Evolutionary conservation across 139 green algal genomes (phyloP).

Genomic region (Pleodorina starrii): DNA sequence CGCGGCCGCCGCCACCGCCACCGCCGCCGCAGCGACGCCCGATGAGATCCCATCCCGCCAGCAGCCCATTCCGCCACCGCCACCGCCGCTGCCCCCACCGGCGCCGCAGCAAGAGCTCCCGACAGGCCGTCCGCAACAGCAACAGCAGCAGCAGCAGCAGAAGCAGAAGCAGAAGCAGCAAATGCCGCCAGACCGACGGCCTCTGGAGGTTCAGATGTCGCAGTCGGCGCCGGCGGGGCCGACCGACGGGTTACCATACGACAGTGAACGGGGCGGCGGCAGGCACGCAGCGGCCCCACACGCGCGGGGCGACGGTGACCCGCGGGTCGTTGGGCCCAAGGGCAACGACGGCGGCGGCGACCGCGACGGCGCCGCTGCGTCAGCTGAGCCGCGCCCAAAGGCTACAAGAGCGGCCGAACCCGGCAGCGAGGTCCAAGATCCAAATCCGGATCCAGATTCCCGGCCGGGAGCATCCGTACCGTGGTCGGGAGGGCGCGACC

Average conservation of each 20-base stretch:
- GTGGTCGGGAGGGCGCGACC: not conserved
- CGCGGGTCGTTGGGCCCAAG: not conserved
- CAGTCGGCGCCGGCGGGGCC: not conserved
- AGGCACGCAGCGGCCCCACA: too few species aligned
- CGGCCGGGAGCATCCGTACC: not conserved
- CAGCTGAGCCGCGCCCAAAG: too few species aligned
- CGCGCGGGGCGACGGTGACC: not conserved
- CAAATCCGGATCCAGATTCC: not conserved
- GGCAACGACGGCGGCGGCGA: not conserved
- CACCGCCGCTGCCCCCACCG: not conserved
- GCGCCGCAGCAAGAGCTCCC: too few species aligned
- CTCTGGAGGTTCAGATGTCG: too few species aligned
- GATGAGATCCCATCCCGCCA: too few species aligned
- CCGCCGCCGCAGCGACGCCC: not conserved
- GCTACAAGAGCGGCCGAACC: too few species aligned
- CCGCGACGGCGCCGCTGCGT: not conserved
- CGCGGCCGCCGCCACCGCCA: not conserved
- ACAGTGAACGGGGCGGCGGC: too few species aligned
- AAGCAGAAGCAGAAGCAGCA: not conserved
- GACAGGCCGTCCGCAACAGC: too few species aligned
- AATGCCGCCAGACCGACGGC: not conserved
- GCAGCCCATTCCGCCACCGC: too few species aligned
- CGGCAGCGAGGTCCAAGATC: too few species aligned
- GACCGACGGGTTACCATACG: too few species aligned
- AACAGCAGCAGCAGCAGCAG: not conserved